Evolutionary conservation across 129 eudicot genomes (phyloP), one percentile per base, ranked within the genome.

Genomic region (Sambucus nigra): DNA sequence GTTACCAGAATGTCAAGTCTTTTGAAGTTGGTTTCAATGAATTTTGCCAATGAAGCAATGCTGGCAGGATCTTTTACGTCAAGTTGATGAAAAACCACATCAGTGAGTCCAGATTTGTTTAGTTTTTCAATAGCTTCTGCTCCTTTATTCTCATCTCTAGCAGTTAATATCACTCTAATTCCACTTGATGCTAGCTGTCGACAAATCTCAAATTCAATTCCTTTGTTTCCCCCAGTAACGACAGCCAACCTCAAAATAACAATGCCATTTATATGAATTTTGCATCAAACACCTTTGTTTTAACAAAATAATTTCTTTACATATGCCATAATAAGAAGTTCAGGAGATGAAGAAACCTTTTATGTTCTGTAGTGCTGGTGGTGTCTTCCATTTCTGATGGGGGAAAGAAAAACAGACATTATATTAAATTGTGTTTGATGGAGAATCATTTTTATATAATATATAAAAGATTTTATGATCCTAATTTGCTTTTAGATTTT

Each of bases 141-240:
- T 1, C 35, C 66, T 3, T 17, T n/a, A 1, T 32, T 48, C 55
- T 61, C 35, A 48, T 48, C 27, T 61, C 38, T 61, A 0, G 32
- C 55, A 3, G 66, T 61, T 61, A 61, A 33, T 21, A 61, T 25
- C 23, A 61, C 66, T 16, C 5, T 32, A 1, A 61, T 40, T 13
- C 46, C 66, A 48, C 32, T 61, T 3, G 55, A 50, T 15, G 66
- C 57, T 19, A 61, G 27, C 47, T 61, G 53, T 17, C 32, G 27
- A 24, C 65, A 46, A 28, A 60, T 60, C 55, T 60, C 55, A 17
- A 60, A 27, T 13, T 46, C 65, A 8, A 47, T 60, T 18, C 65
- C 65, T 27, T 8, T 47, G 28, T 18, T 28, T 6, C 21, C 44
- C 13, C 65, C 55, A 0, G 65, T 60, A 22, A 60, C 47, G 28